These are phyloP conservation scores for Santalum album DNA, from an alignment of 164 flowering plant genomes.

Conservation along the genomic window DNA sequence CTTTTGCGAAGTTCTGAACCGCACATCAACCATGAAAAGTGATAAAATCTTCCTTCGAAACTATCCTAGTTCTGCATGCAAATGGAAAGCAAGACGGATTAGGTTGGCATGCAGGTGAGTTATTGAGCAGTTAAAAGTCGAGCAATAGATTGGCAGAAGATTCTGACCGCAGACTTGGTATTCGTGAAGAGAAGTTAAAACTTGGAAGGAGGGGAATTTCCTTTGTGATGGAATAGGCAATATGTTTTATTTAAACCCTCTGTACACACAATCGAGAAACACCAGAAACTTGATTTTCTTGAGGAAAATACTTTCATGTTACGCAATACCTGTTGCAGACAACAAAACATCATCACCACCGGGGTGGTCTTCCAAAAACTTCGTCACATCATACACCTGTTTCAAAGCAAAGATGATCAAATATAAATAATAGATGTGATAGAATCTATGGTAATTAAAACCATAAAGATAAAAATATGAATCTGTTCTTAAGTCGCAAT, in stretches of 20 bases:
- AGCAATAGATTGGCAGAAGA: too few species aligned
- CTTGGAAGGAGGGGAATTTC: too few species aligned
- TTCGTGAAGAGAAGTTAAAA: too few species aligned
- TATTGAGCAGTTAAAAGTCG: too few species aligned
- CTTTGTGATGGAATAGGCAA: too few species aligned
- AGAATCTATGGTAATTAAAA: neutral
- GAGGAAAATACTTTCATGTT: neutral
- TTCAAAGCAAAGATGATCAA: neutral
- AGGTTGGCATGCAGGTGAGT: too few species aligned
- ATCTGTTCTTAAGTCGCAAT: too few species aligned
- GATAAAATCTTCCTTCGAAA: neutral
- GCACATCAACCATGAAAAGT: neutral
- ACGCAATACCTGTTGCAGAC: slow-evolving; percentile 44
- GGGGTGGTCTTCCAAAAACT: slow-evolving; percentile 66
- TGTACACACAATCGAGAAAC: too few species aligned
- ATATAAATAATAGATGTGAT: neutral
- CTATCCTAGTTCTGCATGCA: neutral
- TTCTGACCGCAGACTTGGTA: too few species aligned
- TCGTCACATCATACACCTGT: slow-evolving; percentile 67
- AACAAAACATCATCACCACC: slow-evolving; percentile 65
- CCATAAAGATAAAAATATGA: neutral
- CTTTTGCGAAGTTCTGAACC: neutral
- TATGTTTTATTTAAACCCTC: too few species aligned
- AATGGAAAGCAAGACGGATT: too few species aligned
- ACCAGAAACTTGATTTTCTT: neutral